Base-by-base conservation (phyloP, 192 early-diverging fungal species). In the Glomus cerebriforme region DNA sequence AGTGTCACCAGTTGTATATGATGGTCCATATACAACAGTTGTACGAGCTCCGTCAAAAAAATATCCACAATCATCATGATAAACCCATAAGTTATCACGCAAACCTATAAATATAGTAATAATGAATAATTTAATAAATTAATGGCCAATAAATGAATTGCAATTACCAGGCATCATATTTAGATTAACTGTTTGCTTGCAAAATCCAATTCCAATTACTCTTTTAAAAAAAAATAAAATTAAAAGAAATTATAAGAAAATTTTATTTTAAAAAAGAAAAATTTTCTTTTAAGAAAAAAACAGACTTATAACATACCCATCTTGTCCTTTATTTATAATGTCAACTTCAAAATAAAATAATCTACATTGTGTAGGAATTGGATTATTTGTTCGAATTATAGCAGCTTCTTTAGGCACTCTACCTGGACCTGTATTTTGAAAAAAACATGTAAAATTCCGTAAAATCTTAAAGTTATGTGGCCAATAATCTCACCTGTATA, bases 51-150 rank as follows among this genome's bases (percentile, higher is more conserved):
- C 92, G 7, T 88, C 87, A 79, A 96, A 98, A 45, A 85, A 81
- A 43, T 96, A 86, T 24, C 98, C 97, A 84, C 97, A 95, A 82
- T 97, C 96, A 60, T 94, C 96, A 83, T 98, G 97, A 85, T 98
- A 98, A 9, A 96, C 96, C 91, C 92, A 99, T 5, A 95, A 96
- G 64, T 90, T 78, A 5, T 88, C 80, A 66, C 98, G 95, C 93
- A 94, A 97, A 1, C 97, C 95, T 94, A 78, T 43, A 27, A 60
- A 15, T 19, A 19, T 59, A 19, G 24, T n/a, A n/a, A 59, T 59
- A 24, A 15, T 59, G n/a, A n/a, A n/a, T 24, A 22, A 19, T 59
- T n/a, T 62, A 24, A 9, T 10, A 62, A 62, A 62, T 27, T 62
- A 62, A 9, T 17, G 26, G 9, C 0, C n/a, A n/a, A n/a, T n/a